Conservation (phyloP, 2,329 filamentous ascomycete genomes). For the Trichoderma citrinoviride region DNA sequence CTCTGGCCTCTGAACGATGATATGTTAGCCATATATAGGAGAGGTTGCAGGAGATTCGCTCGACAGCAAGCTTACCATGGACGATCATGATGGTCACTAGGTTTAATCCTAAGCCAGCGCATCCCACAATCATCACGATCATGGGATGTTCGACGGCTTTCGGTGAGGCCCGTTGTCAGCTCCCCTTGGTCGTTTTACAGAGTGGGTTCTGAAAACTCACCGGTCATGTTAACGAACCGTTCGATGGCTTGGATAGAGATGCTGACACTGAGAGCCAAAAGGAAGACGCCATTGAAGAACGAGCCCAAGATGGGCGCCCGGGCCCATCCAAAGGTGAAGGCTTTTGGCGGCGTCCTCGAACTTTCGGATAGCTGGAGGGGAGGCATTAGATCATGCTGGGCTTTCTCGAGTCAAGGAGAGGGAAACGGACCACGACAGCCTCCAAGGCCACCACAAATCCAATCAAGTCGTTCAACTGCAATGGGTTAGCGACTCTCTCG, state of each 20-base stretch:
- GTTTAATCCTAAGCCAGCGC: slow-evolving; percentile 64
- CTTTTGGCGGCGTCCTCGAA: slow-evolving; percentile 49
- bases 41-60: slow-evolving; percentile 26
- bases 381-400: background rate
- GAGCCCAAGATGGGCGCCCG: slow-evolving; percentile 69
- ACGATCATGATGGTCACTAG: slow-evolving; percentile 64
- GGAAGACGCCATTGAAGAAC: slow-evolving; percentile 78
- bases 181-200: background rate
- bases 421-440: slow-evolving; percentile 55
- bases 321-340: slow-evolving; percentile 68
- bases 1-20: background rate
- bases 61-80: slow-evolving; percentile 49
- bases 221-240: slow-evolving; percentile 58
- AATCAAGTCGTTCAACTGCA: slow-evolving; percentile 66
- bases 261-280: slow-evolving; percentile 68
- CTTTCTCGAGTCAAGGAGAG: too few relatives aligned
- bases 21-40: background rate
- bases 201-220: slow-evolving; percentile 37
- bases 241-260: slow-evolving; percentile 73
- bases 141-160: slow-evolving; percentile 62
- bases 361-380: slow-evolving; percentile 55
- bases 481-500: slow-evolving; percentile 20
- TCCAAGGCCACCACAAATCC: slow-evolving; percentile 65
- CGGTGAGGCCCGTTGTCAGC: slow-evolving; percentile 23
- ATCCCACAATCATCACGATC: slow-evolving; percentile 67